Evolutionary conservation across 768 basidiomycete species (phyloP), one percentile per base, ranked within the genome.

Genomic region (Chalciporus chontae): DNA sequence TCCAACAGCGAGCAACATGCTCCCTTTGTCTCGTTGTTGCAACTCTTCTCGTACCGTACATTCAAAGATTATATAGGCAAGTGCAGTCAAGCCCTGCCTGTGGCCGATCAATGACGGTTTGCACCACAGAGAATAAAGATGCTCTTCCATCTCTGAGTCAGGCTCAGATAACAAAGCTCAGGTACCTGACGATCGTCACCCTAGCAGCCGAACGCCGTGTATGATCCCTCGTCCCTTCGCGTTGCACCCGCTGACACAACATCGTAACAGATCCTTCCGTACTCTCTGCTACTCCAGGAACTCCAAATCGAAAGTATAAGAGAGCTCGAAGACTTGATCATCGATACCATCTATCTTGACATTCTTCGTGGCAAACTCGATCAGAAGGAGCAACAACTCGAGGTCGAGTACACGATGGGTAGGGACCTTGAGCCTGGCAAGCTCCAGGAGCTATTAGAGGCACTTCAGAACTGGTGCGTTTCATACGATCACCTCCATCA

Each of bases 271-370:
- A 88, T 90, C 58, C 79, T 97, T 3, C 83, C 91, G 0, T 98
- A 98, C 67, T 67, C 81, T 9, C 70, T 77, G 31, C 79, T 98
- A 2, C 78, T 90, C 7, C 64, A 79, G 44, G 72, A 78, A 3
- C 78, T 99, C 17, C 80, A 90, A 43, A 77, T 95, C 68, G 75
- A 83, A 3, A 84, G 80, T 5, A 82, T 94, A 50, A 85, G 94
- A 47, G 89, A 89, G 49, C 83, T 99, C 3, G 95, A 99, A 67
- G 94, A 97, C 69, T 82, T 97, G 55, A 90, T 98, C 64, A 98
- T 99, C 67, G 94, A 97, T 61, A 89, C 89, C 10, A 94, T 97
- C 68, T 98, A 97, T 70, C 82, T 90, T 36, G 88, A 91, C 65
- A 74, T 96, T 34, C 76, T 99, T 32, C 83, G 83, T 43, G 95